Evolutionary conservation across 2,329 filamentous ascomycete genomes (phyloP), one percentile per base, ranked within the genome.

Genomic region (Chrysoporthe deuterocubensis): DNA sequence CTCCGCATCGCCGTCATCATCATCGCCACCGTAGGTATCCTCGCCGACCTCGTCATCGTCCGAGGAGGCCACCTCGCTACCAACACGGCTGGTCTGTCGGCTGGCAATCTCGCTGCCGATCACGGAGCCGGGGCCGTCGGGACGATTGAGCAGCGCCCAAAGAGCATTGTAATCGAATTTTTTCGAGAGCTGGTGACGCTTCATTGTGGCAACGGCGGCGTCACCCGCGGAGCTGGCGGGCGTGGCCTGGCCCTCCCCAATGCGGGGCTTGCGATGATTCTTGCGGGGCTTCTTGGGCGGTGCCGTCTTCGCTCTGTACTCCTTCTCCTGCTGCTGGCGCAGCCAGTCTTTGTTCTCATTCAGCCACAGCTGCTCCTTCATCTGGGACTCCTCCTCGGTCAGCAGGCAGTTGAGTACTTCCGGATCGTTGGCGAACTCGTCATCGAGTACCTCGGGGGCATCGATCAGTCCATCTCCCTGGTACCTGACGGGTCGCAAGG

Each of bases 311-410:
- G 89, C 87, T 50, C 91, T 87, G 67, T 96, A 90, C 7, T 91
- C 85, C 78, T 96, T 97, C 69, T 92, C 89, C 75, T 97, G 94
- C 75, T 96, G 91, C 61, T 89, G 87, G 9, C 95, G 92, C 50
- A 99, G 84, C 87, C 94, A 99, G 72, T 96, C 93, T 76, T 96
- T 94, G 78, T 99, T 98, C 76, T 94, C 90, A 69, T 95, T 94
- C 56, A 97, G 89, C 96, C 96, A 99, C 64, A 98, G 92, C 69
- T 89, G 89, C 78, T 97, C 94, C 78, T 97, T 98, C 75, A 94
- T 88, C 44, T 87, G 87, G 2, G 90, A 87, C 79, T 98, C 94
- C 3, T 88, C 87, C 1, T 90, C 86, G 0, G 85, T 87, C 5
- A 98, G 84, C 46, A 94, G 79, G 75, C 94, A 97, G 73, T 92